Base-by-base conservation (phyloP, 441 rosid species). In the Lepidium campestre region DNA sequence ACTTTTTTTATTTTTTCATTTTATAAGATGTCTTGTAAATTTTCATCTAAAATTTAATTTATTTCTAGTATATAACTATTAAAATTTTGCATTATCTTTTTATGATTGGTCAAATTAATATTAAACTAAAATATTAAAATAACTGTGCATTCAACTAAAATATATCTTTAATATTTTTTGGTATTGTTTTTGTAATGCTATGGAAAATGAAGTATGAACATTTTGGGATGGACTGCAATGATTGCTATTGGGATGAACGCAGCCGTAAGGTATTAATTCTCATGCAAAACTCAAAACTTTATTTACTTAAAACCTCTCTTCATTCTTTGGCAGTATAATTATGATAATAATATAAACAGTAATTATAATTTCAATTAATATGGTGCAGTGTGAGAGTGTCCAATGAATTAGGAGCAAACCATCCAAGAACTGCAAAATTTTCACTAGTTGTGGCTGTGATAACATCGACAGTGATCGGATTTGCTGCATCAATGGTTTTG, bases 151-250 rank as follows among this genome's bases (percentile, higher is more conserved):
- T n/a, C n/a, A n/a, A n/a, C n/a, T n/a, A n/a, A n/a, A n/a, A n/a
- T n/a, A n/a, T n/a, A n/a, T 27, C 31, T 27, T 27, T 57, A 22
- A 39, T 8, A 15, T 12, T 9, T 8, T n/a, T 4, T 12, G n/a
- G 37, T 4, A 6, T 15, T 7, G 13, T 17, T 27, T 15, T 19
- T 34, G 0, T 13, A 14, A 40, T 17, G 4, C 41, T 19, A 47
- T 32, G 25, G 7, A 56, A 48, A 65, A 47, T 73, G 82, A 75
- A 88, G 96, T 75, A 82, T 82, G 82, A 91, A 86, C 72, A 79
- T 91, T 42, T 23, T 91, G 79, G 90, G 87, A 12, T 91, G 97
- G 97, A 68, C 88, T 1, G 11, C 82, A 10, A 89, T 82, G 90
- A 61, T 77, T 22, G 80, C 94, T 6, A 3, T 85, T 2, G 97